Conservation (phyloP, 2,329 filamentous ascomycete species). For the Xylogone sp. region DNA sequence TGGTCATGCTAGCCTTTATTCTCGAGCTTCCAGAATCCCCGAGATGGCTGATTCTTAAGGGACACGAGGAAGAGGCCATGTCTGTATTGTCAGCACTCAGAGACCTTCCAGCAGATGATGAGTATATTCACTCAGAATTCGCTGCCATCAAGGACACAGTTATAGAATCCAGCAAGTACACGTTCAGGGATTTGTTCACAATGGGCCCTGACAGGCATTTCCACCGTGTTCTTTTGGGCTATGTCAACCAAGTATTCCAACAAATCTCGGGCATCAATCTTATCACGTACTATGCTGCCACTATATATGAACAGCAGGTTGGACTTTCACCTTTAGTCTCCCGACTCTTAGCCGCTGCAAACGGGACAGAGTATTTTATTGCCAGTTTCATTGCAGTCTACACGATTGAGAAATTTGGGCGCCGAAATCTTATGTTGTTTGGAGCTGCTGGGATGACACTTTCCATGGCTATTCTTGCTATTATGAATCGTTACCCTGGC, state of each 20-base stretch:
- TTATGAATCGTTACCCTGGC: conserved; percentile 28
- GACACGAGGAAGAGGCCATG: conserved; percentile 39
- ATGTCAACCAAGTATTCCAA: conserved; percentile 47
- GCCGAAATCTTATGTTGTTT: conserved; percentile 67
- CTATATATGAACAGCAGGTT: conserved; percentile 46
- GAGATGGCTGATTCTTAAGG: conserved; percentile 41
- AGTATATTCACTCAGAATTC: conserved; percentile 52
- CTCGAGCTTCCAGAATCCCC: conserved; percentile 50
- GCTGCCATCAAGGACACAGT: conserved; percentile 56
- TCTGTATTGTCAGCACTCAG: conserved; percentile 39
- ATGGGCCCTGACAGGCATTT: conserved; percentile 49
- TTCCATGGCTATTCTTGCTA: conserved; percentile 57
- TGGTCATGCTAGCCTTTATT: conserved; percentile 52
- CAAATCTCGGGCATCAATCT: conserved; percentile 42
- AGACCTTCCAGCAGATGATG: conserved; percentile 40
- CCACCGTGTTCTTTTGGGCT: conserved; percentile 48
- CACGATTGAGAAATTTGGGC: conserved; percentile 51
- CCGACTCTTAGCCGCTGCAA: conserved; percentile 51
- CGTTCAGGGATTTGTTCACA: conserved; percentile 41
- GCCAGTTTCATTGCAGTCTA: conserved; percentile 31
- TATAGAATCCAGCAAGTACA: conserved; percentile 43
- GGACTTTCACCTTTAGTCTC: conserved; percentile 42
- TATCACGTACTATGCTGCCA: conserved; percentile 43
- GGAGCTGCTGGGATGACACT: conserved; percentile 57
- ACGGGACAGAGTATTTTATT: conserved; percentile 38